phyloP scores from a whole-genome alignment of 257 asterid species.

The Orobanche coerulescens region DNA sequence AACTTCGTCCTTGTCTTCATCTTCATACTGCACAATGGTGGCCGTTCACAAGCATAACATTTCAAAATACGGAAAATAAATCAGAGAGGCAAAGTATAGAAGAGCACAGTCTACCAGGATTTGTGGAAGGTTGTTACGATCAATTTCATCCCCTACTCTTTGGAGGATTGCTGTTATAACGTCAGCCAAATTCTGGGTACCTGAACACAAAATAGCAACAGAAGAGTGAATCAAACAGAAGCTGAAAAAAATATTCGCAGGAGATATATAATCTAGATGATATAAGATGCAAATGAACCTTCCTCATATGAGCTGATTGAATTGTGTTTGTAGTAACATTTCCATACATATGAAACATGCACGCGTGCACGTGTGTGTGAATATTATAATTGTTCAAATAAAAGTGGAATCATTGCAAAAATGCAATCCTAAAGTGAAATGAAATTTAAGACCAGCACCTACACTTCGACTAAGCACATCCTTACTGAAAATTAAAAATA shows the following conservation, averaged over 20 bases:
- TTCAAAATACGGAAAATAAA: not conserved
- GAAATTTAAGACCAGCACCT: not conserved
- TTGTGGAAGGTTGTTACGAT: constrained; percentile 76
- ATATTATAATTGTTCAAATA: not conserved
- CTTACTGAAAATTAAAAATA: not conserved
- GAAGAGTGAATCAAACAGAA: constrained; percentile 10
- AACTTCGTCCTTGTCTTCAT: constrained; percentile 85
- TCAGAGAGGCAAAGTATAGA: not conserved
- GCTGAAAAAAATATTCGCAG: not conserved
- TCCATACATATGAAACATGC: not conserved
- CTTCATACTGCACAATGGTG: constrained; percentile 64
- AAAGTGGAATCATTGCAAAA: not conserved
- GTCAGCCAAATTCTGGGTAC: constrained; percentile 59
- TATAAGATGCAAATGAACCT: not conserved
- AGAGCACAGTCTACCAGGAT: constrained; percentile 52
- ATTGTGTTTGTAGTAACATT: not conserved
- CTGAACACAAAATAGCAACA: constrained; percentile 31
- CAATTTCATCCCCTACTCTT: constrained; percentile 83
- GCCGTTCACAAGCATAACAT: constrained; percentile 20
- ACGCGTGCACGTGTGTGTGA: not conserved
- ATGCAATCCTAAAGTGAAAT: constrained; percentile 9
- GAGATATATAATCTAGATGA: not conserved
- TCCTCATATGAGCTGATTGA: constrained; percentile 2
- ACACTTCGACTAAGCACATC: not conserved
- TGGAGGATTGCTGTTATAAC: constrained; percentile 83